Base-by-base conservation (phyloP, 179 eudicot species). In the Gypsophila paniculata region DNA sequence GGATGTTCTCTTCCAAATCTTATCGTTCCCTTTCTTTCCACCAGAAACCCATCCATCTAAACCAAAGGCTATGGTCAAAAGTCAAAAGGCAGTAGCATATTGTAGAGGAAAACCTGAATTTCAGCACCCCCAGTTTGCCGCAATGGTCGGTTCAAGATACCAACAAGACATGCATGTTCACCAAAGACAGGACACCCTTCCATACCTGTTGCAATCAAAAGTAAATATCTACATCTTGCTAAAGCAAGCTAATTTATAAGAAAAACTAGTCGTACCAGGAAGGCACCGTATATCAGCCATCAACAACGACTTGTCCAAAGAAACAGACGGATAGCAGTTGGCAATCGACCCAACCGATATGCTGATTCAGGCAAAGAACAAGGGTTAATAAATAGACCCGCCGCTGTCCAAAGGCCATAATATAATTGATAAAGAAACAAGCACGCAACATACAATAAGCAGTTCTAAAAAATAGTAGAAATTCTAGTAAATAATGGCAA, bases 211-310 rank as follows among this genome's bases (percentile, higher is more conserved):
- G 75, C 51, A 71, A 55, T 57, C 22, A 73, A 59, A 44, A 71
- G 76, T 71, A 22, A 63, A 19, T 69, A 42, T 62, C 73, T 49
- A 19, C 54, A 29, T 59, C 14, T 69, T 17, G 55, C 70, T 29
- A 15, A 51, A 58, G 49, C 73, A 23, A 71, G 54, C n/a, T 19
- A 55, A 52, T 19, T 2, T 7, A 7, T 59, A 76, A 59, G 55
- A 71, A 75, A 69, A 55, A 59, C 62, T 65, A 5, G 46, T 52
- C 76, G 49, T 80, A 94, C 99, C 99, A 74, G 97, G 99, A 86
- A 93, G 95, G 80, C 98, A 93, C 48, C 96, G 88, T 76, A 91
- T 88, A 76, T 93, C 98, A 76, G 96, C 99, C 91, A 94, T 90
- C 88, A 94, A 81, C 73, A 94, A 69, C 57, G 99, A 83, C 53